Evolutionary conservation across 768 basidiomycete species (phyloP), one percentile per base, ranked within the genome.

Genomic region (Lentinula detonsa): DNA sequence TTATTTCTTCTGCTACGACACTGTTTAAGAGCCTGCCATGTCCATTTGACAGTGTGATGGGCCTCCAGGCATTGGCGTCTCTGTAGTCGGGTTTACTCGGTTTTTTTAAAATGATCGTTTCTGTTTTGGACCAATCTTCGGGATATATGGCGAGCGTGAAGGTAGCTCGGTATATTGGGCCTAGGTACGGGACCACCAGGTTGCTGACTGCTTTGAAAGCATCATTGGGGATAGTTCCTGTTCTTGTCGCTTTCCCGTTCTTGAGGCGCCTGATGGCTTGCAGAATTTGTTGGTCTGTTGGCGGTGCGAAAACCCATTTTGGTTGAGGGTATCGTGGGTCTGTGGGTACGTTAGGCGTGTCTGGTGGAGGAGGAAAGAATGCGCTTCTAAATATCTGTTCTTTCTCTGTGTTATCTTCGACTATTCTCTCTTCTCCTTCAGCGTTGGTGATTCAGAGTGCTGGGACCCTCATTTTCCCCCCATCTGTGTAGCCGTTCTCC

Each of bases 81-180:
- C 63, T 42, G 64, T 76, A 76, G 55, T 72, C 55, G 0, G 63
- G 52, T 35, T 66, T 64, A 0, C 69, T 66, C 0, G 71, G 73
- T 50, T 76, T 75, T 0, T 53, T 48, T 0, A 76, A 60, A 0
- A 71, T 64, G 0, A 69, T 60, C 0, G 69, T 71, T 0, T 40
- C 40, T 13, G 33, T 45, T 16, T 45, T 34, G 57, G 40, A 37
- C 35, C 35, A 37, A 6, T 37, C 35, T 7, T 37, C 11, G 35
- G 35, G 35, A 2, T 37, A 37, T 43, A 34, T 1, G 11, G 4
- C 8, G 18, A 35, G 42, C 21, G 15, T 45, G 37, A 45, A 58
- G 1, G 42, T 42, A 2, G 57, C 57, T 10, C 57, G 35, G 21
- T 49, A n/a, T 21, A 21, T 21, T 21, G 21, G 21, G 21, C 21